Evolutionary conservation across 2,329 filamentous ascomycete species (phyloP).

Genomic region (Pseudogymnoascus sp.): DNA sequence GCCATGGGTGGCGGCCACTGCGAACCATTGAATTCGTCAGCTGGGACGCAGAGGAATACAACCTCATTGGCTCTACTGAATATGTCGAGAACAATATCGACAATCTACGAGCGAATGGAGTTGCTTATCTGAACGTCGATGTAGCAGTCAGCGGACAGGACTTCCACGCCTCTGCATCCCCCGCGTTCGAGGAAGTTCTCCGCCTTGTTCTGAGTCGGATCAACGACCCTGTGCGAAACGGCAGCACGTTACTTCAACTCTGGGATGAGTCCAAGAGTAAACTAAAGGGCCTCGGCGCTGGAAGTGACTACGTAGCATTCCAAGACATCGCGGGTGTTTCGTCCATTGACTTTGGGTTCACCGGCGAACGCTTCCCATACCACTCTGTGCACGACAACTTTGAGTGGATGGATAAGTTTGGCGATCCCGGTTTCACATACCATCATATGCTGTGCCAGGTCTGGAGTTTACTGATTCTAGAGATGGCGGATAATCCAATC

Average conservation of each 20-base stretch:
- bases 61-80: constrained; percentile 88
- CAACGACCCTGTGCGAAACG: constrained; percentile 62
- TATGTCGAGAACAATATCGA: constrained; percentile 83
- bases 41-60: constrained; percentile 93
- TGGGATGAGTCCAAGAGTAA: constrained; percentile 61
- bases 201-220: constrained; percentile 68
- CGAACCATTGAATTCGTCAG: constrained; percentile 96
- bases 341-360: constrained; percentile 77
- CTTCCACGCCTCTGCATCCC: constrained; percentile 74
- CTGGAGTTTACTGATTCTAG: constrained; percentile 73
- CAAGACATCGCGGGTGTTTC: constrained; percentile 86
- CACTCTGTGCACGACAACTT: constrained; percentile 87
- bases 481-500: constrained; percentile 73
- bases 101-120: constrained; percentile 61
- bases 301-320: constrained; percentile 82
- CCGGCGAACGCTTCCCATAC: constrained; percentile 58
- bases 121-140: constrained; percentile 89
- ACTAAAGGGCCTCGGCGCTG: constrained; percentile 64
- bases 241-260: constrained; percentile 58
- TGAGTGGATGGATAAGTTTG: constrained; percentile 72
- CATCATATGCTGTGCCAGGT: constrained; percentile 74
- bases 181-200: constrained; percentile 67
- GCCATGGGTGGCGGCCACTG: constrained; percentile 78
- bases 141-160: constrained; percentile 67
- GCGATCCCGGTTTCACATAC: constrained; percentile 77